Evolutionary conservation across 1,139 yeast genomes (phyloP).

Genomic region (Candida sp.): DNA sequence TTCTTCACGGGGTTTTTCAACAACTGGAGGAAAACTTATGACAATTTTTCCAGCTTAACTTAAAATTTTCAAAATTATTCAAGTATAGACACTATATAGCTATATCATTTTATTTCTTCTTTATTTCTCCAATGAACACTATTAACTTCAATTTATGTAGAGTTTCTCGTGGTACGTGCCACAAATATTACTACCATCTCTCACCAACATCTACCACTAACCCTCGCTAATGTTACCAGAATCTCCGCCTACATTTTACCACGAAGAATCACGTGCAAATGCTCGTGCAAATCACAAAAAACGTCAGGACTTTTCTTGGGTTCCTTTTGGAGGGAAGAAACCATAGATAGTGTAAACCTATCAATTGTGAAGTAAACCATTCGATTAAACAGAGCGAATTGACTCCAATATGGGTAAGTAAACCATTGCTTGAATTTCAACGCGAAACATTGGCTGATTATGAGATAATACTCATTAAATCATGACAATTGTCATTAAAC

Average conservation of each 20-base stretch:
- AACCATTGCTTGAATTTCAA: neutral
- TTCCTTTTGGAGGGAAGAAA: neutral
- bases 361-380: neutral
- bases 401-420: constrained; percentile 5
- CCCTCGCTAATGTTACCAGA: too few relatives aligned
- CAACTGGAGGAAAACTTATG: constrained; percentile 31
- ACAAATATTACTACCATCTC: too few relatives aligned
- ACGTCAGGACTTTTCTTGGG: neutral
- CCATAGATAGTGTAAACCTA: neutral
- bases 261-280: too few relatives aligned
- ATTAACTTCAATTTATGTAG: neutral
- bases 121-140: too few relatives aligned
- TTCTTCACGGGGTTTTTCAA: constrained; percentile 35
- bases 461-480: too few relatives aligned
- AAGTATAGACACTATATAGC: too few relatives aligned
- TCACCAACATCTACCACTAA: too few relatives aligned
- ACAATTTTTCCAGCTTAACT: constrained; percentile 16
- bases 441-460: too few relatives aligned
- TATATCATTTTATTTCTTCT: too few relatives aligned
- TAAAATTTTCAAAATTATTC: neutral
- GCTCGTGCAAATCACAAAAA: neutral
- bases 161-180: too few relatives aligned
- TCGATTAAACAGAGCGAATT: neutral
- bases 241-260: too few relatives aligned
- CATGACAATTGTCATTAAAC: too few relatives aligned